Evolutionary conservation across 2,329 filamentous ascomycete genomes (phyloP).

Genomic region (Aphanoascus verrucosus): DNA sequence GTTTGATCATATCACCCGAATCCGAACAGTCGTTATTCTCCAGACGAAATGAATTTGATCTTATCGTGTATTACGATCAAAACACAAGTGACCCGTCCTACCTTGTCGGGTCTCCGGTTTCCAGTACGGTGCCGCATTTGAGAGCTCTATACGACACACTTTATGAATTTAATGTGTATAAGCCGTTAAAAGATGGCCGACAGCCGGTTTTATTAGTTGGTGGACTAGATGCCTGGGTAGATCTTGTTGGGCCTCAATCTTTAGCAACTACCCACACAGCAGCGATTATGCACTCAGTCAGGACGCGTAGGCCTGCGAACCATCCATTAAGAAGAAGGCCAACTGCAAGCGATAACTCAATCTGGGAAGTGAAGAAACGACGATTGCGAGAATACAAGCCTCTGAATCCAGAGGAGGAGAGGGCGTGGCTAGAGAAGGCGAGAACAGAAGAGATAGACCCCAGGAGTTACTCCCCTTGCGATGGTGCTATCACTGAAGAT

Average conservation of each 20-base stretch:
- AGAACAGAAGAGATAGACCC: constrained; percentile 52
- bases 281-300: constrained; percentile 38
- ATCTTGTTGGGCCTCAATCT: constrained; percentile 63
- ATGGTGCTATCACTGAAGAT: constrained; percentile 30
- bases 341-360: constrained; percentile 41
- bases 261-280: constrained; percentile 49
- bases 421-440: constrained; percentile 67
- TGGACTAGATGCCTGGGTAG: constrained; percentile 75
- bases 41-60: constrained; percentile 62
- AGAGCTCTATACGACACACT: constrained; percentile 67
- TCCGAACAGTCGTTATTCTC: constrained; percentile 63
- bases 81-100: constrained; percentile 49
- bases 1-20: constrained; percentile 39
- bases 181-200: constrained; percentile 53
- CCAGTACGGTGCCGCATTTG: constrained; percentile 46
- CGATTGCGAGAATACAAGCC: constrained; percentile 54
- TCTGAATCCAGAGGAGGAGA: constrained; percentile 69
- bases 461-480: constrained; percentile 32
- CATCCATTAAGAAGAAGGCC: constrained; percentile 44
- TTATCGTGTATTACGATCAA: constrained; percentile 87
- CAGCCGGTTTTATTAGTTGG: constrained; percentile 69
- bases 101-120: constrained; percentile 38
- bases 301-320: constrained; percentile 29
- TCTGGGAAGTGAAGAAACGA: constrained; percentile 46
- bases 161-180: constrained; percentile 70